Evolutionary conservation across 345 rosid species (phyloP).

Genomic region (Barbarea vulgaris): DNA sequence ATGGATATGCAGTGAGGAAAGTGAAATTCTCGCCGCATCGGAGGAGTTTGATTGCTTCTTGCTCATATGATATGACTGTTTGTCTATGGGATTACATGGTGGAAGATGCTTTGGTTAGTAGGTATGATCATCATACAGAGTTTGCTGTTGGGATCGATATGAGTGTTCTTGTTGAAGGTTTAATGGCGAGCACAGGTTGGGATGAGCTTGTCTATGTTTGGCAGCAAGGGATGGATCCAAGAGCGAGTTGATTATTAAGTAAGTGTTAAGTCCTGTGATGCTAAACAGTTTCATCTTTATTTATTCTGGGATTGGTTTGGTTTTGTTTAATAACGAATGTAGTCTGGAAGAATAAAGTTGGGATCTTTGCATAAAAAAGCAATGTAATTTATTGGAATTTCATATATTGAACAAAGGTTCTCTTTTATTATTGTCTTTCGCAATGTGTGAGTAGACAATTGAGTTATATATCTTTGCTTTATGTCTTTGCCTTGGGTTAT

Average conservation of each 20-base stretch:
- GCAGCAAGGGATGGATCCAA: slow-evolving; percentile 94
- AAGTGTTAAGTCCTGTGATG: slow-evolving; percentile 12
- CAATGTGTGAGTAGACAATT: not conserved
- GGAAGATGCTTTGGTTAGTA: slow-evolving; percentile 82
- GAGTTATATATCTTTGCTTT: not conserved
- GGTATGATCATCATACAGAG: slow-evolving; percentile 88
- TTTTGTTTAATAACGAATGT: not conserved
- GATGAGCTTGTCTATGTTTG: slow-evolving; percentile 89
- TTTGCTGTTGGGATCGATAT: slow-evolving; percentile 85
- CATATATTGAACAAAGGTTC: not conserved
- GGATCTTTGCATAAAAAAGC: slow-evolving; percentile 6
- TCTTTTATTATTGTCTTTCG: not conserved
- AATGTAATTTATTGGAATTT: slow-evolving; percentile 6
- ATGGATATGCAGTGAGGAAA: slow-evolving; percentile 81
- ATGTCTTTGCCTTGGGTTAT: not conserved
- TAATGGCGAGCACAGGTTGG: slow-evolving; percentile 93
- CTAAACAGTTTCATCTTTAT: slow-evolving; percentile 21
- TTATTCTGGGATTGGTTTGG: slow-evolving; percentile 19
- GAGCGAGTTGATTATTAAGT: slow-evolving; percentile 54
- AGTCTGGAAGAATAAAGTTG: slow-evolving; percentile 28
- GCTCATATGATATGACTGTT: slow-evolving; percentile 89
- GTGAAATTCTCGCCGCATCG: slow-evolving; percentile 88
- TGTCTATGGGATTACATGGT: slow-evolving; percentile 89
- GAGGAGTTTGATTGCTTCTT: slow-evolving; percentile 70
- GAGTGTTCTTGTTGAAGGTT: slow-evolving; percentile 94